Base-by-base conservation (phyloP, 495 filamentous ascomycete species). In the Penicillium turbatum region DNA sequence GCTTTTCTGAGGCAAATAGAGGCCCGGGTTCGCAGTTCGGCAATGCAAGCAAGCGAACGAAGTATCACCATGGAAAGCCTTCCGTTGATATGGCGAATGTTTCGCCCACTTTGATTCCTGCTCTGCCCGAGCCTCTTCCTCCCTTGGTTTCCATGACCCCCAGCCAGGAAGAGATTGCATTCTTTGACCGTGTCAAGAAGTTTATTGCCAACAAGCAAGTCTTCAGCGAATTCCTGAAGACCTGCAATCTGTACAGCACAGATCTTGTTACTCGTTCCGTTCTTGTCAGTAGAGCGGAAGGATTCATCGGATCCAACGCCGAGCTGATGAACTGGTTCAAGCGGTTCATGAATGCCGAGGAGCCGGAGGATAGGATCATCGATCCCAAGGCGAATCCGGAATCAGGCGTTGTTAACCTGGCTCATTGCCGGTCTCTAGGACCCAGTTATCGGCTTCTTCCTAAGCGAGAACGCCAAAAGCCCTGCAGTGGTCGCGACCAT, bases 141-240 rank as follows among this genome's bases (percentile, higher is more conserved):
- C 90, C 92, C 1, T 83, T 82, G 0, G 73, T 71, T 12, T 73
- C 70, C 21, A 58, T 74, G 50, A 75, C 73, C 5, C 82, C 83
- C 1, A 80, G 83, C 17, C 79, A 86, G 17, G 95, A 97, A 38
- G 91, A 97, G 59, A 74, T 97, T 27, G 83, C 85, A 1, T 96
- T 97, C 69, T 99, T 99, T 54, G 95, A 99, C 42, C 84, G 90
- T 12, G 90, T 93, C 41, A 97, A 95, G 80, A 99, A 99, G 69
- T 92, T 85, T 68, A 88, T 99, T 54, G 83, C 83, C 35, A 97
- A 97, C 66, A 89, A 95, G 64, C 86, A 87, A 49, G 87, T 84
- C 11, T 93, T 90, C 75, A 90, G 85, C 56, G 95, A 99, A 62
- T 97, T 97, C 69, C 73, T 97, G 54, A 97, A 97, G 71, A 80